Percentiles rank a stretch among this genome's conserved stretches.
These are phyloP conservation scores for Malus domestica DNA, from an alignment of 306 rosid genomes.

Conservation along the genomic window DNA sequence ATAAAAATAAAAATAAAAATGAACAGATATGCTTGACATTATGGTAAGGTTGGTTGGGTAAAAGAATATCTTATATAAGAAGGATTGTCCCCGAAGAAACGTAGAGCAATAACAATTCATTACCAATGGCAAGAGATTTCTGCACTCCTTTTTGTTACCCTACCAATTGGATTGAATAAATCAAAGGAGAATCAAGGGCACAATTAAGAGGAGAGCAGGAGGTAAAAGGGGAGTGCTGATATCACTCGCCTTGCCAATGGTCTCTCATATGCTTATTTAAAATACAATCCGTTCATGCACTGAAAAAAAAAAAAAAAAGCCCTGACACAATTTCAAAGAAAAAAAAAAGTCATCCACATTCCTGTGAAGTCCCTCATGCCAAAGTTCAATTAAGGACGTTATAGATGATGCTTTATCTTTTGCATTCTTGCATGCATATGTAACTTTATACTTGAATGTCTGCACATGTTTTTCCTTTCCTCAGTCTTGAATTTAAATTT, in stretches of 20 bases:
- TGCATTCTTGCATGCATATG: background rate
- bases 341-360: background rate
- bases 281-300: background rate
- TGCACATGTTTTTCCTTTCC: conserved; percentile 3
- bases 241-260: background rate
- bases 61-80: background rate
- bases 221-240: no score
- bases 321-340: background rate
- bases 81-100: background rate
- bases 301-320: background rate
- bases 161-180: no score
- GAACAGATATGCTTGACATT: background rate
- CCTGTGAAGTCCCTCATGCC: background rate
- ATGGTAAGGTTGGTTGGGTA: background rate
- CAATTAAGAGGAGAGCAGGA: no score
- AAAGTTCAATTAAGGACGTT: background rate
- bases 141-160: no score
- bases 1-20: no score
- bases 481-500: conserved; percentile 13
- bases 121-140: background rate
- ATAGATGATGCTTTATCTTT: background rate
- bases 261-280: background rate
- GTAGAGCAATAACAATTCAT: background rate
- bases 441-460: conserved; percentile 2
- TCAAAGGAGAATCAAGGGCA: no score